These are phyloP conservation scores for Termitomyces heimii DNA, from an alignment of 768 basidiomycete genomes.

Conservation along the genomic window DNA sequence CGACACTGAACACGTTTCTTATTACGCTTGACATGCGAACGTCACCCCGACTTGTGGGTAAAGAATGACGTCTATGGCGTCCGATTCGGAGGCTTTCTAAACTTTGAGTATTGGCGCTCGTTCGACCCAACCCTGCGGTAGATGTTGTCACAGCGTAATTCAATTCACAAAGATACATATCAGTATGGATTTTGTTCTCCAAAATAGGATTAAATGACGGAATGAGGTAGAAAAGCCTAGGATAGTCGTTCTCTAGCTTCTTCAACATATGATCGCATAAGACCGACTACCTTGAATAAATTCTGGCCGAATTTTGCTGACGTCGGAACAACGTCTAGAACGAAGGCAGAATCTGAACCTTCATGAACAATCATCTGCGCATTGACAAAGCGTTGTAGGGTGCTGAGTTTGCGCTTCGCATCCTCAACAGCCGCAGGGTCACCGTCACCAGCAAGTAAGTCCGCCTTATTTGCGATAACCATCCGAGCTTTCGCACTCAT, in stretches of 20 bases:
- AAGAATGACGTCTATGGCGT: neutral
- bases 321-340: conserved; percentile 68
- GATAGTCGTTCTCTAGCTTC: conserved; percentile 22
- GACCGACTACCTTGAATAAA: conserved; percentile 56
- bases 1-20: neutral
- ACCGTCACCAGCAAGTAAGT: conserved; percentile 58
- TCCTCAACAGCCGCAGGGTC: conserved; percentile 41
- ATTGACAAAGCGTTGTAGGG: conserved; percentile 52
- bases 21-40: neutral
- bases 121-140: neutral
- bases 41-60: neutral
- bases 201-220: neutral
- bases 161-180: neutral
- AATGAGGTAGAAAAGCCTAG: neutral
- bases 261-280: conserved; percentile 64
- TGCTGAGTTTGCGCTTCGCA: conserved; percentile 51
- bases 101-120: neutral
- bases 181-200: neutral
- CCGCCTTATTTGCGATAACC: conserved; percentile 95
- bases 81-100: neutral
- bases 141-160: neutral
- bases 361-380: conserved; percentile 31
- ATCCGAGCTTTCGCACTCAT: conserved; percentile 73
- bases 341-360: conserved; percentile 16
- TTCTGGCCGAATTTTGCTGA: conserved; percentile 89